A percentile compares a stretch with the other conserved stretches of the same genome.
phyloP scores from a whole-genome alignment of 2,329 filamentous ascomycete genomes.

The Gnomoniopsis smithogilvyi region DNA sequence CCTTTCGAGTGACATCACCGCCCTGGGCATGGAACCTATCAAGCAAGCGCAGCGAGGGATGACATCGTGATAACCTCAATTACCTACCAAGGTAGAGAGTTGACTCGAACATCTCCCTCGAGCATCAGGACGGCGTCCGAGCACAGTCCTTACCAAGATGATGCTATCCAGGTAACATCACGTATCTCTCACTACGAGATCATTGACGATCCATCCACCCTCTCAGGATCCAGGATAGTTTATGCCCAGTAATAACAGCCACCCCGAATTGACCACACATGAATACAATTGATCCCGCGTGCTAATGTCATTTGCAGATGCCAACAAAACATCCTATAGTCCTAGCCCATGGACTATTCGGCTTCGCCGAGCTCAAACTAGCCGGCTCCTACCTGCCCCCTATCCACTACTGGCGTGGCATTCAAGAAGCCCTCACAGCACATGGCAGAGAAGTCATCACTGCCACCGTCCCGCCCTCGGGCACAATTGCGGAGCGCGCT shows the following conservation, averaged over 20 bases:
- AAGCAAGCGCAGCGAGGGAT: background rate
- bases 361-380: constrained; percentile 57
- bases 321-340: constrained; percentile 60
- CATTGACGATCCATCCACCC: no score
- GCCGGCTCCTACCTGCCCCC: constrained; percentile 47
- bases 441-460: constrained; percentile 56
- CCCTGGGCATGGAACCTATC: no score
- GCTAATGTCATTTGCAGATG: constrained; percentile 34
- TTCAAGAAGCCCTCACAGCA: constrained; percentile 52
- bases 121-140: background rate
- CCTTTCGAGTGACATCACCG: no score
- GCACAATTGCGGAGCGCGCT: constrained; percentile 59
- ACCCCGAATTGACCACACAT: background rate
- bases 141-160: background rate
- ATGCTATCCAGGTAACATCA: no score
- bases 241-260: background rate
- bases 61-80: background rate
- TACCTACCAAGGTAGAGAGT: no score
- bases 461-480: constrained; percentile 58
- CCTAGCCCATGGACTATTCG: constrained; percentile 62
- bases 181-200: no score
- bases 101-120: background rate
- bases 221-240: no score
- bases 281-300: background rate
- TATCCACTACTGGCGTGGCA: constrained; percentile 64